Base-by-base conservation (phyloP, 1,139 yeast species). In the Magnusiomyces tetraspermus region DNA sequence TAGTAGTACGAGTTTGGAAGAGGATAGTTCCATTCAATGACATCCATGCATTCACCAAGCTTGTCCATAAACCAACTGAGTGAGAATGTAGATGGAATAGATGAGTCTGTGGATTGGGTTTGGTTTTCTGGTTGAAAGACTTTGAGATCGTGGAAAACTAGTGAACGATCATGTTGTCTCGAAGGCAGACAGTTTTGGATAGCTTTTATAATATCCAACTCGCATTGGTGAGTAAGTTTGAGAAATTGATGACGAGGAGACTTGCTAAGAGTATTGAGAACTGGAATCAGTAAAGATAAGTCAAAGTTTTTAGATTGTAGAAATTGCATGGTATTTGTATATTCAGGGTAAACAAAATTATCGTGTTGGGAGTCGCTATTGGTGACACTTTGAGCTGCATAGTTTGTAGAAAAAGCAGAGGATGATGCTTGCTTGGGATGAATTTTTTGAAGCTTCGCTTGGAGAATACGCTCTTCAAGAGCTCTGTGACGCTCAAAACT, bases 21-120 rank as follows among this genome's bases (percentile, higher is more conserved):
- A n/a, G 38, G 38, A n/a, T 44, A 42, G 17, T 42, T 42, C 45
- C 45, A 42, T 19, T 23, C 45, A 13, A 42, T 23, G 31, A 24
- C 45, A 4, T 23, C 28, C 28, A 42, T 22, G 6, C 23, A 17
- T 4, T 38, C 43, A 19, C 22, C 23, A 6, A 38, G 43, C 11
- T 17, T 38, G 22, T 38, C 31, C 30, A 42, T 23, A 22, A 23
- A 23, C 28, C 31, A 42, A 13, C 30, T 17, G 23, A 44, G 47
- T 17, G 24, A 21, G 13, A 19, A 21, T 6, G 26, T n/a, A 10
- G 24, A 8, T 21, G 24, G 4, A 6, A 8, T 10, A 21, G 24
- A 6, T 6, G 24, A 26, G n/a, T 15, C 21, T 6, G 41, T 37
- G n/a, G 8, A 10, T 10, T 8, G 19, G 10, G 6, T 17, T 37